A percentile compares a stretch with the other conserved stretches of the same genome.
Conservation (phyloP, 306 rosid genomes). For the Adenanthera pavonina region DNA sequence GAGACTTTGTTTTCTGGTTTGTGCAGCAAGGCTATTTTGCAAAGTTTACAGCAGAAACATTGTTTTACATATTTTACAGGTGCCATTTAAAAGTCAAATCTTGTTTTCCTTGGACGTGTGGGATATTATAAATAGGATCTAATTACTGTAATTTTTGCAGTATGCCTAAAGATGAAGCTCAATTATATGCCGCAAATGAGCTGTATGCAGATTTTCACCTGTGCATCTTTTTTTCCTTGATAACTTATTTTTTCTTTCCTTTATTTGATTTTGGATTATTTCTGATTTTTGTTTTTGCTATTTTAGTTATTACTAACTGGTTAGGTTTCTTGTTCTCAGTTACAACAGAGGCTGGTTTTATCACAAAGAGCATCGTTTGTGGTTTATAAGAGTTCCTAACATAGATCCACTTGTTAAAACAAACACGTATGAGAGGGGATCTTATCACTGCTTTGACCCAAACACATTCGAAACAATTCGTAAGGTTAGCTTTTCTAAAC, state of each 20-base stretch:
- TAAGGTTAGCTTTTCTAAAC: slow-evolving; percentile 65
- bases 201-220: slow-evolving; percentile 66
- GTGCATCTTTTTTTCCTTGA: not conserved
- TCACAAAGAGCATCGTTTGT: slow-evolving; percentile 80
- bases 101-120: slow-evolving; percentile 1
- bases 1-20: slow-evolving; percentile 25
- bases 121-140: not conserved
- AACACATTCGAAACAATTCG: slow-evolving; percentile 75
- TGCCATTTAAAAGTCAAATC: slow-evolving; percentile 42
- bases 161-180: slow-evolving; percentile 98
- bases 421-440: slow-evolving; percentile 78
- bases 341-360: slow-evolving; percentile 86
- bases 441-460: slow-evolving; percentile 89
- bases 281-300: not conserved
- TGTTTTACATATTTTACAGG: slow-evolving; percentile 98
- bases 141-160: slow-evolving; percentile 50
- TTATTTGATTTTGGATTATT: slow-evolving; percentile 3
- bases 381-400: slow-evolving; percentile 80
- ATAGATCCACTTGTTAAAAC: slow-evolving; percentile 88
- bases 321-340: slow-evolving; percentile 50
- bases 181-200: slow-evolving; percentile 84
- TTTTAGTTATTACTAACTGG: slow-evolving; percentile 20
- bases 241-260: not conserved
- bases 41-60: slow-evolving; percentile 76
- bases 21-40: slow-evolving; percentile 83